These are phyloP conservation scores for Tylopilus intermedius DNA, from an alignment of 768 basidiomycete genomes.

Conservation along the genomic window DNA sequence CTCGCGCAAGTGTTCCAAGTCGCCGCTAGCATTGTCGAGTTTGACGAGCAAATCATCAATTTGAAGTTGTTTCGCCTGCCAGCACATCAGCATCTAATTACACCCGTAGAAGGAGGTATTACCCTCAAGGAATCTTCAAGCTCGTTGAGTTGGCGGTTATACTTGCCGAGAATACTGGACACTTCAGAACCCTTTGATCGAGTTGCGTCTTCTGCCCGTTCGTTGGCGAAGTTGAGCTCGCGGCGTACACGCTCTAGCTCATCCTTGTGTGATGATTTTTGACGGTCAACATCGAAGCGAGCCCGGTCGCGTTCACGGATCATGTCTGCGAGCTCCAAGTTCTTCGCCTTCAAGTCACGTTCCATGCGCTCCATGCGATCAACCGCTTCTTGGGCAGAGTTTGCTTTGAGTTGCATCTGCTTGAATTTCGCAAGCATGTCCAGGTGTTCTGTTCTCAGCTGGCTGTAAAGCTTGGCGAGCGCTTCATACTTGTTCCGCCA, in stretches of 20 bases:
- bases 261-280: conserved; percentile 92
- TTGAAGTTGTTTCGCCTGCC: conserved; percentile 88
- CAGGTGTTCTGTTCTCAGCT: conserved; percentile 93
- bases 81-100: conserved; percentile 12
- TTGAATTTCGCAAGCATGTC: conserved; percentile 98
- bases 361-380: conserved; percentile 99
- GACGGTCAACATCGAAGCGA: conserved; percentile 89
- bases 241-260: conserved; percentile 89
- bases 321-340: conserved; percentile 97
- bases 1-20: conserved; percentile 78
- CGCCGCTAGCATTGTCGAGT: conserved; percentile 66
- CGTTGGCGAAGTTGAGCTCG: conserved; percentile 91
- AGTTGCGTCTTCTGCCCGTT: conserved; percentile 92
- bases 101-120: conserved; percentile 22
- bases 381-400: conserved; percentile 95
- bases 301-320: conserved; percentile 95
- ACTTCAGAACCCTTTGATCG: conserved; percentile 92
- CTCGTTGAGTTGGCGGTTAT: conserved; percentile 93
- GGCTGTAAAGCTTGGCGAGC: conserved; percentile 96
- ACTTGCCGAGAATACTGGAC: conserved; percentile 80
- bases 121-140: conserved; percentile 94
- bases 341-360: conserved; percentile 96
- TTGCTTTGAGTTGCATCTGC: conserved; percentile 94
- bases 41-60: conserved; percentile 89
- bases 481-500: conserved; percentile 99